A percentile compares a stretch with the other conserved stretches of the same genome.
These are phyloP conservation scores for Nitzschia sp. DNA, from an alignment of 108 stramenopile species.

Conservation along the genomic window DNA sequence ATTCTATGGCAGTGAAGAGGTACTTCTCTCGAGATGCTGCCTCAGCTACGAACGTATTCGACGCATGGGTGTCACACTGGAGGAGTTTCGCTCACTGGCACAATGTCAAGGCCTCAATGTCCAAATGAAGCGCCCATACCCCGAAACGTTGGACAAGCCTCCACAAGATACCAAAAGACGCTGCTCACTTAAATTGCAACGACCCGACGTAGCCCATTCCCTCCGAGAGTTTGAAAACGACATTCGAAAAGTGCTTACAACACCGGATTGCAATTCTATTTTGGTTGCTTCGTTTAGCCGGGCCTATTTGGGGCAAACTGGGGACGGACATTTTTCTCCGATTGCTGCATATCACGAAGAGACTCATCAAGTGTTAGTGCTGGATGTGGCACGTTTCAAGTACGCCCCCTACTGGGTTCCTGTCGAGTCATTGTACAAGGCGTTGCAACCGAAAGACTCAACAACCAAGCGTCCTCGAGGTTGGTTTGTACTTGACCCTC, in stretches of 20 bases:
- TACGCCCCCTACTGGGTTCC: conserved; percentile 93
- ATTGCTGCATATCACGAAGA: conserved; percentile 75
- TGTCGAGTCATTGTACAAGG: conserved; percentile 48
- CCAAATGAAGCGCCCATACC: conserved; percentile 54
- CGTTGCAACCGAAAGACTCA: conserved; percentile 64
- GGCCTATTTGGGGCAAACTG: conserved; percentile 81
- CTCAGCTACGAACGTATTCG: conserved; percentile 62
- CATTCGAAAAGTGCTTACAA: conserved; percentile 35
- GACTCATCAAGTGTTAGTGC: conserved; percentile 72
- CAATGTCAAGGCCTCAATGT: conserved; percentile 67
- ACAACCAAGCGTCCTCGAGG: conserved; percentile 81
- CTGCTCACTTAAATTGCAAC: conserved; percentile 19
- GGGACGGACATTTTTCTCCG: conserved; percentile 94
- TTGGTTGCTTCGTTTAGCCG: conserved; percentile 76
- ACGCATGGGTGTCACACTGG: conserved; percentile 67
- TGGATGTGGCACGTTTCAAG: conserved; percentile 91
- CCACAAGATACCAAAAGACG: neutral
- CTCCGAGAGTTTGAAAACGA: conserved; percentile 65
- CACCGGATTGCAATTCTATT: conserved; percentile 40
- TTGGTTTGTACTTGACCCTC: conserved; percentile 75
- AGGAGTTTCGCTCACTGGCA: conserved; percentile 67
- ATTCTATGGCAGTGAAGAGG: conserved; percentile 89
- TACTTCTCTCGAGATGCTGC: conserved; percentile 82
- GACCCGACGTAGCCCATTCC: conserved; percentile 6
- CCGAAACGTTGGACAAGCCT: neutral